These are phyloP conservation scores for Rhodomyrtus tomentosa DNA, from an alignment of 345 rosid species.

Conservation along the genomic window DNA sequence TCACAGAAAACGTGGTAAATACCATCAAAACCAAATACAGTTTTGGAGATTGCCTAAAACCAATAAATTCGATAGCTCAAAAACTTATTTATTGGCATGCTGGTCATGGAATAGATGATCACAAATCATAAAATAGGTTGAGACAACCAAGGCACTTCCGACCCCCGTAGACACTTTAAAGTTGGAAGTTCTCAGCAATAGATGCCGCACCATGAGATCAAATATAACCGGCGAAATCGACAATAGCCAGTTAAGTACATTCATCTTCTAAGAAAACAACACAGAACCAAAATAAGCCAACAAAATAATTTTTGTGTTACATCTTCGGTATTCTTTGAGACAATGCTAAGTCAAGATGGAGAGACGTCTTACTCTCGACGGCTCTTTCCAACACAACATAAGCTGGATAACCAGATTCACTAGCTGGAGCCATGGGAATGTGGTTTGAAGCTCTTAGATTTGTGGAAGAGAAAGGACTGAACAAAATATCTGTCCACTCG, in stretches of 20 bases:
- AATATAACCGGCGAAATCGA: not conserved
- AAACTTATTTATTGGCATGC: not conserved
- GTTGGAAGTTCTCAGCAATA: not conserved
- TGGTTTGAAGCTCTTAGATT: slow-evolving; percentile 42
- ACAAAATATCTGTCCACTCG: too few species aligned
- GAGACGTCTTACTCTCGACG: slow-evolving; percentile 55
- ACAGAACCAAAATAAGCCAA: not conserved
- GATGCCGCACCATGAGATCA: not conserved
- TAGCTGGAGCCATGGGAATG: slow-evolving; percentile 76
- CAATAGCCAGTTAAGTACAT: not conserved
- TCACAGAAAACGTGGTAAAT: not conserved
- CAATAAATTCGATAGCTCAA: not conserved
- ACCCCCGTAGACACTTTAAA: not conserved
- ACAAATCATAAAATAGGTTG: not conserved
- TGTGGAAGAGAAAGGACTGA: too few species aligned
- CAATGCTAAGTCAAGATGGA: too few species aligned
- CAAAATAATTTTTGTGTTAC: not conserved
- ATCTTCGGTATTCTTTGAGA: not conserved
- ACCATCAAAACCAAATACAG: not conserved
- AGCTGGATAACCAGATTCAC: slow-evolving; percentile 80
- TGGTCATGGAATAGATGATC: not conserved
- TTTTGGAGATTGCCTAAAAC: not conserved
- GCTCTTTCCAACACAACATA: slow-evolving; percentile 61
- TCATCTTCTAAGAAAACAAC: not conserved
- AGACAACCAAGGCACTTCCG: not conserved